Base-by-base conservation (phyloP, 2,329 filamentous ascomycete genomes). In the Daldinia sp. region DNA sequence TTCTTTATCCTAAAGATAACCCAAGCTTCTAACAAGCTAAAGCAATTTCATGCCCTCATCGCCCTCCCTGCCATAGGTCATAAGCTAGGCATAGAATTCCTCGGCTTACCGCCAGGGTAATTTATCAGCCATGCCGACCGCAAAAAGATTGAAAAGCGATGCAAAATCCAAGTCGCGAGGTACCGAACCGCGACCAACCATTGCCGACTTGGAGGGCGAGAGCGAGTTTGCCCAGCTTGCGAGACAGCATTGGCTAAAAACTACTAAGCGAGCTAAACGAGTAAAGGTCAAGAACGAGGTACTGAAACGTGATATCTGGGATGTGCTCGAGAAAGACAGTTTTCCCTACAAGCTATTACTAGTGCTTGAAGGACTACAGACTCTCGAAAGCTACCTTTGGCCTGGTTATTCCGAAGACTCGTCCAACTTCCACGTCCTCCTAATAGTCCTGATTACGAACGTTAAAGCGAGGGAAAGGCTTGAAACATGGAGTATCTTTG, bases 351-450 rank as follows among this genome's bases (percentile, higher is more conserved):
- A 89, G 78, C 92, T 92, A 4, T 86, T 99, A 23, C 83, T 97
- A 71, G 87, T 93, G 28, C 86, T 99, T 62, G 96, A 99, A 81
- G 95, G 94, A 74, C 82, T 98, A 74, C 96, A 98, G 82, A 89
- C 94, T 46, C 82, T 99, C 66, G 96, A 99, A 80, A 92, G 93
- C 77, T 98, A 97, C 78, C 86, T 99, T 30, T 99, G 96, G 96
- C 96, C 96, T 51, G 93, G 92, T 58, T 99, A 97, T 79, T 90
- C 88, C 12, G 93, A 97, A 71, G 90, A 96, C 75, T 89, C 93
- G 3, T 97, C 95, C 35, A 97, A 99, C 79, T 91, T 94, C 76
- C 95, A 99, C 79, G 91, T 98, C 60, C 84, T 98, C 37, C 85
- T 99, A 69, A 89, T 98, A 76, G 92, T 92, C 15, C 81, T 98